Evolutionary conservation across 805 yeast genomes (phyloP), one percentile per base, ranked within the genome.

Genomic region (Millerago galiae): DNA sequence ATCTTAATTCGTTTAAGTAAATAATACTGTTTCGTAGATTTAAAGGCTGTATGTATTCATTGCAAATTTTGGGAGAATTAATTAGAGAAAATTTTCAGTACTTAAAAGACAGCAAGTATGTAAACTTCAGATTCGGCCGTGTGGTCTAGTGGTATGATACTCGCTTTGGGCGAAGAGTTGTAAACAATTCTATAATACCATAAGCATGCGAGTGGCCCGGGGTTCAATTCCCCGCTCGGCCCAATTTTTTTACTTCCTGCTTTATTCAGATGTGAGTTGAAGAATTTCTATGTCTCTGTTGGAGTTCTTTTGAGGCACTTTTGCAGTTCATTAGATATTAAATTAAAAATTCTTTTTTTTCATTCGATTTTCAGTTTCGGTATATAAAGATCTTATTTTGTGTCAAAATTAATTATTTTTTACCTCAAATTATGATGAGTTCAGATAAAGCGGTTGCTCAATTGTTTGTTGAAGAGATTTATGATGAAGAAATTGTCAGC

Each of bases 161-260:
- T 56, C 60, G 60, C 60, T 56, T 56, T 56, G 60, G 60, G 60
- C 53, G 55, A 52, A 51, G 50, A 42, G 35, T 33, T 42, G 52
- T 44, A 25, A 33, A 41, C 48, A 47, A 35, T 38, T 40, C 40
- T 35, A 30, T 18, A 34, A 35, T 42, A 44, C 46, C 45, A 37
- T 40, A 50, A 52, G 49, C 49, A 52, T 56, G 60, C 54, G 60
- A 55, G 60, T 54, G 59, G 60, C 46, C 60, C 60, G 47, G 60
- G 60, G 60, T 56, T 56, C 60, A 55, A 56, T 56, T 56, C 60
- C 60, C 60, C 47, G 60, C 54, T 49, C 58, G 58, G 60, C 60
- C 60, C 60, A 3, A n/a, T 50, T 49, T 47, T 42, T 50, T 49
- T 43, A 25, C 13, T 42, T 27, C 29, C 24, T 21, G 4, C 24